Conservation (phyloP, 164 flowering plant species). For the Magnolia sinica region DNA sequence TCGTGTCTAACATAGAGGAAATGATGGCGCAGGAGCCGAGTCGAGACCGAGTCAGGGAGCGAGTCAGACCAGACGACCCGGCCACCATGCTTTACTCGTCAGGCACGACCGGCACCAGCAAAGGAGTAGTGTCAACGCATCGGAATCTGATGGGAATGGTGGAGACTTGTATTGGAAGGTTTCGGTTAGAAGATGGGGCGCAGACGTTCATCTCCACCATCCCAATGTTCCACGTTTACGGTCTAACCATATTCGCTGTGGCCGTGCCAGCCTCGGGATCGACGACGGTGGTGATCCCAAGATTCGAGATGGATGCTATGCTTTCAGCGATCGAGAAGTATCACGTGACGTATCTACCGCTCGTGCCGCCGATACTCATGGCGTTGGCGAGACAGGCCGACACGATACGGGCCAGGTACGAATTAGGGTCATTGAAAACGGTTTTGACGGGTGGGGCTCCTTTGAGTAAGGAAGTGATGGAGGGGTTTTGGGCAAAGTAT, state of each 20-base stretch:
- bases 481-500: slow-evolving; percentile 60
- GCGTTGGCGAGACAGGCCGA: slow-evolving; percentile 43
- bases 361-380: slow-evolving; percentile 65
- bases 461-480: slow-evolving; percentile 73
- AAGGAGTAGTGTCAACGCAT: slow-evolving; percentile 80
- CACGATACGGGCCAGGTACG: slow-evolving; percentile 38
- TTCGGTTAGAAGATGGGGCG: slow-evolving; percentile 27
- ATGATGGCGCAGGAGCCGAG: slow-evolving; percentile 46
- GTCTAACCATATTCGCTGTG: slow-evolving; percentile 49
- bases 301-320: slow-evolving; percentile 59
- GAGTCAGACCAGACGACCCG: slow-evolving; percentile 64
- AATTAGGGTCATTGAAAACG: slow-evolving; percentile 42
- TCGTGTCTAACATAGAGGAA: slow-evolving; percentile 30
- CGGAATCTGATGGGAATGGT: slow-evolving; percentile 70
- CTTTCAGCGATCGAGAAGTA: slow-evolving; percentile 36
- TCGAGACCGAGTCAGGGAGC: slow-evolving; percentile 33
- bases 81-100: slow-evolving; percentile 88
- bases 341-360: slow-evolving; percentile 47
- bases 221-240: slow-evolving; percentile 96
- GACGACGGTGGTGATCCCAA: slow-evolving; percentile 50
- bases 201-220: slow-evolving; percentile 65
- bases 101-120: slow-evolving; percentile 88
- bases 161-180: slow-evolving; percentile 36
- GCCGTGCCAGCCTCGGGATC: slow-evolving; percentile 52
- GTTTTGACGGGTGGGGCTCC: slow-evolving; percentile 88